Evolutionary conservation across 2,329 filamentous ascomycete genomes (phyloP).

Genomic region (Alternaria burnsii): DNA sequence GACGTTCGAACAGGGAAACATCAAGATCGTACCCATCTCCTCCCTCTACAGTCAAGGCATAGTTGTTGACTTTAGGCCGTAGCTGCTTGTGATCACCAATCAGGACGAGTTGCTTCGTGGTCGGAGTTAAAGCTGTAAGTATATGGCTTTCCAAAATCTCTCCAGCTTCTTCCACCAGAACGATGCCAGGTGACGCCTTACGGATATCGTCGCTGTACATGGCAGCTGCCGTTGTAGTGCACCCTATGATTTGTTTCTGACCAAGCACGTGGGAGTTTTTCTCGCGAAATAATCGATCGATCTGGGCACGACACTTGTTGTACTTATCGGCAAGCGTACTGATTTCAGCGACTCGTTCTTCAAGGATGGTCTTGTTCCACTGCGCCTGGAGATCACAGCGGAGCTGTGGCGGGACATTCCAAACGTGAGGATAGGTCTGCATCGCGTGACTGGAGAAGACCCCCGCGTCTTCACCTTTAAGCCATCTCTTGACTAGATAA

Average conservation of each 20-base stretch:
- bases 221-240: slow-evolving; percentile 75
- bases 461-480: slow-evolving; percentile 56
- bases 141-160: slow-evolving; percentile 76
- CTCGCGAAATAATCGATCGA: slow-evolving; percentile 46
- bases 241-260: slow-evolving; percentile 70
- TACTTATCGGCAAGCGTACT: slow-evolving; percentile 51
- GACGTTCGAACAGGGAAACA: slow-evolving; percentile 72
- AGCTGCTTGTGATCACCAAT: slow-evolving; percentile 80
- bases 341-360: slow-evolving; percentile 62
- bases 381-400: slow-evolving; percentile 48
- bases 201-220: slow-evolving; percentile 66
- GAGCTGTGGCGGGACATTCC: slow-evolving; percentile 57
- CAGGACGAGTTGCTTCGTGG: slow-evolving; percentile 70
- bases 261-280: slow-evolving; percentile 52
- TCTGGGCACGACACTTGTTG: slow-evolving; percentile 52
- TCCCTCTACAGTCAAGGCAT: slow-evolving; percentile 67
- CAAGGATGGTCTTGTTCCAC: slow-evolving; percentile 47
- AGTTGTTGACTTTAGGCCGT: slow-evolving; percentile 71
- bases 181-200: slow-evolving; percentile 63
- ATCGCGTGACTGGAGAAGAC: slow-evolving; percentile 48
- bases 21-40: slow-evolving; percentile 73
- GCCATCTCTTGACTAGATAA: slow-evolving; percentile 67
- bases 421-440: slow-evolving; percentile 54
- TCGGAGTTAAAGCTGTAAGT: slow-evolving; percentile 64
- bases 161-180: slow-evolving; percentile 76